phyloP scores from a whole-genome alignment of 768 basidiomycete genomes.

The Leccinellum rugosiceps region DNA sequence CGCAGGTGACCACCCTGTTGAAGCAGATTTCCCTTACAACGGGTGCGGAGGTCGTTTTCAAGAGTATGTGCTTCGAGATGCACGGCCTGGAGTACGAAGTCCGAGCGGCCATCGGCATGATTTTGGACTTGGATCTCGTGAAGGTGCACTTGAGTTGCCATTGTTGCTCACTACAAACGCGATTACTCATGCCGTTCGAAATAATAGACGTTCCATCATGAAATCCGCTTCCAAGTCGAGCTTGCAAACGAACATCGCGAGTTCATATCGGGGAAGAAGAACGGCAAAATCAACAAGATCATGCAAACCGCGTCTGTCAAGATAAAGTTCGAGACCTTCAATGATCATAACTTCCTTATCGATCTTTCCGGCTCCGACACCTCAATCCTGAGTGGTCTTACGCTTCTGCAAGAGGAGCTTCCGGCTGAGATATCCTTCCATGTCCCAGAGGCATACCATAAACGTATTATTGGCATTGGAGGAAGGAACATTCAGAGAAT shows the following conservation, averaged over 20 bases:
- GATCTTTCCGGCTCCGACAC: conserved; percentile 83
- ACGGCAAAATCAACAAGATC: conserved; percentile 99
- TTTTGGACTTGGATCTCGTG: conserved; percentile 88
- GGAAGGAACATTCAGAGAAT: conserved; percentile 98
- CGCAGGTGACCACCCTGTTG: conserved; percentile 79
- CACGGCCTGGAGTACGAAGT: conserved; percentile 93
- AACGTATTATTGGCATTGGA: conserved; percentile 97
- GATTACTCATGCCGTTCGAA: neutral
- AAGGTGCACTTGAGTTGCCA: conserved; percentile 56
- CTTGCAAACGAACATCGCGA: conserved; percentile 97
- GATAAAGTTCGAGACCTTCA: conserved; percentile 99
- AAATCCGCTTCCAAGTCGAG: conserved; percentile 98
- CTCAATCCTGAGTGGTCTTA: conserved; percentile 84
- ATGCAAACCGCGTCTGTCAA: conserved; percentile 97
- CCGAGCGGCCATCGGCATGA: conserved; percentile 76
- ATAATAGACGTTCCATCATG: conserved; percentile 84
- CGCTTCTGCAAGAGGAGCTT: conserved; percentile 92
- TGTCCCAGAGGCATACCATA: conserved; percentile 97
- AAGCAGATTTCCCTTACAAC: conserved; percentile 84
- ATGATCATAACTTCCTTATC: conserved; percentile 92
- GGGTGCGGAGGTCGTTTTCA: conserved; percentile 94
- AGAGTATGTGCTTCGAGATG: conserved; percentile 96
- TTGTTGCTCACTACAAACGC: neutral
- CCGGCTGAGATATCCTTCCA: conserved; percentile 99
- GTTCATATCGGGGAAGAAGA: conserved; percentile 99